These are phyloP conservation scores for Escallonia rubra DNA, from an alignment of 129 eudicot genomes.

Conservation along the genomic window DNA sequence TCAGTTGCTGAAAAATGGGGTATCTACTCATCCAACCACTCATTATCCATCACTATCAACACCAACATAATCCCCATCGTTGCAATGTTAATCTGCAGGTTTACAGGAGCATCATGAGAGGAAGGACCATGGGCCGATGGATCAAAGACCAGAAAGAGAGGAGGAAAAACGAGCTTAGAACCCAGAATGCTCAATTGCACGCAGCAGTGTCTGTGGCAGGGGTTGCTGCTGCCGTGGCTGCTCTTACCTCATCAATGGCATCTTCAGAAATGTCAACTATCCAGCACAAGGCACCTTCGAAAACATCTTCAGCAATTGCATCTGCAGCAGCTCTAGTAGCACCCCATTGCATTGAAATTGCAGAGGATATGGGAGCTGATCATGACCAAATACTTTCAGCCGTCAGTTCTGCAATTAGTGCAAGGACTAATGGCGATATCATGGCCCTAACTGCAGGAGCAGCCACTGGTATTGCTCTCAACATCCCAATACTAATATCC, in stretches of 20 bases:
- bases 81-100: slow-evolving; percentile 30
- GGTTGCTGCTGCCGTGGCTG: slow-evolving; percentile 90
- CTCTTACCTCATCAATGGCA: slow-evolving; percentile 51
- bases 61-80: background rate
- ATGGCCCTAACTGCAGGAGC: slow-evolving; percentile 97
- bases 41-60: background rate
- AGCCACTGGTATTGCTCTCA: slow-evolving; percentile 58
- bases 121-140: slow-evolving; percentile 80
- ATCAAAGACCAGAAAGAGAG: slow-evolving; percentile 82
- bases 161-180: slow-evolving; percentile 69
- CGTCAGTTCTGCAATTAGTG: slow-evolving; percentile 69
- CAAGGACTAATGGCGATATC: slow-evolving; percentile 83
- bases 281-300: slow-evolving; percentile 30
- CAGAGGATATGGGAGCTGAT: slow-evolving; percentile 89
- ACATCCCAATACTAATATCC: background rate
- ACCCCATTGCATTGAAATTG: slow-evolving; percentile 89
- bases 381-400: slow-evolving; percentile 68
- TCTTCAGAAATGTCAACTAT: slow-evolving; percentile 23
- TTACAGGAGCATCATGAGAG: slow-evolving; percentile 58
- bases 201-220: slow-evolving; percentile 92
- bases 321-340: slow-evolving; percentile 95
- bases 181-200: slow-evolving; percentile 82
- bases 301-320: slow-evolving; percentile 62
- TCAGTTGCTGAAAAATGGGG: slow-evolving; percentile 77
- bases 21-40: slow-evolving; percentile 16